Evolutionary conservation across 306 rosid genomes (phyloP), one percentile per base, ranked within the genome.

Genomic region (Cyclanthera cordifolia): DNA sequence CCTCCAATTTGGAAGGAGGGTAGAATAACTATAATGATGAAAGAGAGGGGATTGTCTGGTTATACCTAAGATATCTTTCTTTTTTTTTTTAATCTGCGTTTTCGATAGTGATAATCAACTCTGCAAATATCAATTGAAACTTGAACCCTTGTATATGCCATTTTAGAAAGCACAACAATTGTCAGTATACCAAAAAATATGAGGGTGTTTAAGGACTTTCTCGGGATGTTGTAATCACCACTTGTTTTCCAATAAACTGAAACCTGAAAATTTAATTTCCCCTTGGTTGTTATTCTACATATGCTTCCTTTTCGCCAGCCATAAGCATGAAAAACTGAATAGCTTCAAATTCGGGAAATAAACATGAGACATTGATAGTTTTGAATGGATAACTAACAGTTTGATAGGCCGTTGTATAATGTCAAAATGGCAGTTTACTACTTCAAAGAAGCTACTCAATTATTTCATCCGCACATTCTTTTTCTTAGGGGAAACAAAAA

Each of bases 181-280:
- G 23, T 52, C 67, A 59, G 17, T 59, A 59, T 32, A 59, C 67
- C 67, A 15, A 32, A 32, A 8, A 32, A 23, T 17, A 32, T 27
- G 43, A 16, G 17, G 16, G 41, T 56, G 63, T 56, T 14, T 56
- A 27, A 15, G 41, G 20, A 13, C 14, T 56, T 58, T 30, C 12
- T 27, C 21, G 37, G 11, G 28, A 27, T 27, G 21, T 8, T 37
- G 5, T 20, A 64, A 64, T 43, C 53, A 64, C 25, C 1, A 6
- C 52, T 41, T 43, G 34, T 64, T 64, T 64, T 19, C 69, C 52
- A 63, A 41, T 64, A 43, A 21, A 43, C 70, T 21, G 69, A 61
- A 55, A 43, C 70, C 30, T 37, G 17, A 61, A 37, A 63, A 41
- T 20, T 37, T 34, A 28, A 4, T 2, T n/a, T n/a, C n/a, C n/a